These are phyloP conservation scores for Parietichytrium sp. DNA, from an alignment of 108 stramenopile species.

Conservation along the genomic window DNA sequence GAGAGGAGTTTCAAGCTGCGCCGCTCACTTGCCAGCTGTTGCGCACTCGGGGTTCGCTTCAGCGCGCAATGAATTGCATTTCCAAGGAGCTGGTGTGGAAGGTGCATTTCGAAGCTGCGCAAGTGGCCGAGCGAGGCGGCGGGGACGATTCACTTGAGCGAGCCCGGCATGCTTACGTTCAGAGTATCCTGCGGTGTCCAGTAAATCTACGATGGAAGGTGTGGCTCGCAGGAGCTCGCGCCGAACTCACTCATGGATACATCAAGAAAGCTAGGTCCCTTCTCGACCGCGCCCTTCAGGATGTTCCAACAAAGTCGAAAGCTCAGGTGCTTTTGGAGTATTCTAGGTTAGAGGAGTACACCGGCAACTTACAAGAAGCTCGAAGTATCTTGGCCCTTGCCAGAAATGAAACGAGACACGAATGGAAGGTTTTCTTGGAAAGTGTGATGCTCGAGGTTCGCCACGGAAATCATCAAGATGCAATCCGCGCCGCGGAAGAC, in stretches of 20 bases:
- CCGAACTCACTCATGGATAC: constrained; percentile 83
- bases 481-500: constrained; percentile 67
- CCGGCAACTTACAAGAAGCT: constrained; percentile 74
- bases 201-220: constrained; percentile 88
- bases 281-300: constrained; percentile 78
- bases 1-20: background rate
- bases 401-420: constrained; percentile 68
- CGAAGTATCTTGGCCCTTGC: constrained; percentile 72
- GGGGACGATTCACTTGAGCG: constrained; percentile 53
- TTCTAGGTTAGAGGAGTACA: constrained; percentile 85
- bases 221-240: constrained; percentile 89
- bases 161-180: constrained; percentile 68
- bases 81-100: constrained; percentile 92
- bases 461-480: constrained; percentile 62
- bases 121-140: constrained; percentile 83
- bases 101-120: constrained; percentile 89
- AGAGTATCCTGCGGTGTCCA: constrained; percentile 81
- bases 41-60: constrained; percentile 70
- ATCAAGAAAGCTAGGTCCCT: constrained; percentile 70
- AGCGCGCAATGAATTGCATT: constrained; percentile 75
- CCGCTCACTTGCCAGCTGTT: constrained; percentile 54
- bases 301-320: constrained; percentile 83
- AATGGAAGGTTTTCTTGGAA: constrained; percentile 95
- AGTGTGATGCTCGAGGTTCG: constrained; percentile 84
- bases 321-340: constrained; percentile 83